Evolutionary conservation across 495 filamentous ascomycete species (phyloP), one percentile per base, ranked within the genome.

Genomic region (Penicillium chermesinum): DNA sequence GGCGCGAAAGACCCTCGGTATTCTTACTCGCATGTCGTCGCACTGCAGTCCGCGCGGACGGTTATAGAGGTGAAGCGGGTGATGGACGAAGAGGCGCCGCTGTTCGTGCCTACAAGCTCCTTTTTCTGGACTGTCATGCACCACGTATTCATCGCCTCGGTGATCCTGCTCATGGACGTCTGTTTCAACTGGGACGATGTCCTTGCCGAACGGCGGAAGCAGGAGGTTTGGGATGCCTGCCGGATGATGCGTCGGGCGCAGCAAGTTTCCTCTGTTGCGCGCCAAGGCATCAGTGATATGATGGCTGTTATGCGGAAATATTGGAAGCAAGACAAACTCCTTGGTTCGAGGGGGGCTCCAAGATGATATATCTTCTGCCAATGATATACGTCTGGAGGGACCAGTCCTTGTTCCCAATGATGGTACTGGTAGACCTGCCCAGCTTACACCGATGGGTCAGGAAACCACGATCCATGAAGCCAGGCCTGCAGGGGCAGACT

Each of bases 111-210:
- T 1, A 59, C 62, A 14, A 63, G 57, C 30, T 64, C 64, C 0
- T 54, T 59, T 0, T 48, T 67, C 10, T 70, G 67, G 67, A 53
- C 66, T 0, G 57, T 75, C 7, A 64, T 77, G 58, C 60, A 71
- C 36, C 65, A 69, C 32, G 68, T 76, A 0, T 76, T 76, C 47
- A 67, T 75, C 61, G 71, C 75, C 12, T 64, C 62, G n/a, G 69
- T 72, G 3, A 70, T 70, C 6, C 41, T 77, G 2, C 40, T 78
- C 8, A 67, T 75, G 32, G 70, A 76, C 38, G 57, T 71, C 0
- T 77, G 72, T 43, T 67, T 71, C 49, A 74, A 72, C 40, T 66
- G 65, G 54, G 67, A 71, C 44, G 69, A 73, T 44, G 65, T 69
- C 10, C 50, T 71, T 1, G 67, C 59, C 0, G 66, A 72, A 13